A percentile compares a stretch with the other conserved stretches of the same genome.
Evolutionary conservation across 2,329 filamentous ascomycete species (phyloP).

Genomic region (Diaporthe caulivora): DNA sequence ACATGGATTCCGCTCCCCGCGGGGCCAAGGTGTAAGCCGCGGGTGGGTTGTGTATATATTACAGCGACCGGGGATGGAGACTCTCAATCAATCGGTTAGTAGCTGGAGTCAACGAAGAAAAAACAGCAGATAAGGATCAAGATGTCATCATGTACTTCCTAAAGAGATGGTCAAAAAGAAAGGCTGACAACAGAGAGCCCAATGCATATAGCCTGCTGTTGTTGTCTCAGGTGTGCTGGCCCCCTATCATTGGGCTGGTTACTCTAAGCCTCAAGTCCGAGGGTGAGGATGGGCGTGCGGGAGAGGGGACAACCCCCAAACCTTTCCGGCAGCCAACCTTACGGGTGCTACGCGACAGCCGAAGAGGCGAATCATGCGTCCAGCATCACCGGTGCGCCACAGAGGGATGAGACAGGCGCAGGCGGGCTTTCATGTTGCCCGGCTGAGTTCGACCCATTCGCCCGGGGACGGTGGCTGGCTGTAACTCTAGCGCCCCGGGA

Average conservation of each 20-base stretch:
- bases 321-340: constrained; percentile 19
- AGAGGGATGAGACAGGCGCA: constrained; percentile 36
- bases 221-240: constrained; percentile 18
- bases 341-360: constrained; percentile 26
- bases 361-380: constrained; percentile 33
- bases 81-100: background rate
- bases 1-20: constrained; percentile 26
- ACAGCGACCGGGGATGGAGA: background rate
- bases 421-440: constrained; percentile 32
- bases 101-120: background rate
- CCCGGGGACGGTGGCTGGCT: constrained; percentile 4
- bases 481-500: constrained; percentile 26
- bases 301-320: constrained; percentile 12
- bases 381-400: constrained; percentile 25
- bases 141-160: background rate
- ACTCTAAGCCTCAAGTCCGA: constrained; percentile 16
- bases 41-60: background rate
- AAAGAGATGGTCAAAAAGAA: background rate
- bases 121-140: background rate
- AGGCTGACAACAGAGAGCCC: background rate
- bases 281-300: background rate
- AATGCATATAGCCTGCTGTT: background rate
- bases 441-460: constrained; percentile 15
- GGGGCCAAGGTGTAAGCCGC: constrained; percentile 3
- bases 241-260: constrained; percentile 21